These are phyloP conservation scores for Hebeloma cylindrosporum DNA, from an alignment of 768 basidiomycete species.

Conservation along the genomic window DNA sequence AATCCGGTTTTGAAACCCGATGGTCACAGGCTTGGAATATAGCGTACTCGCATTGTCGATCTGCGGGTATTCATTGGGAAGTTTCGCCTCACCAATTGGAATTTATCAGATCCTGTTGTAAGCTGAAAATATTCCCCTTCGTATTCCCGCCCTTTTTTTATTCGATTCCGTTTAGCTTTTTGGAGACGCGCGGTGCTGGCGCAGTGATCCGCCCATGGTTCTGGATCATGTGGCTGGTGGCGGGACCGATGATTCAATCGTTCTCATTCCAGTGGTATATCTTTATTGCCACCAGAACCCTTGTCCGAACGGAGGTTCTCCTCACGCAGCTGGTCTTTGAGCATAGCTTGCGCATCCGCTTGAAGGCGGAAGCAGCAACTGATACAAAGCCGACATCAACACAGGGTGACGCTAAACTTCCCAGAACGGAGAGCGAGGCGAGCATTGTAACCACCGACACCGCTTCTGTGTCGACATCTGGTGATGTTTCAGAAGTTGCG, in stretches of 20 bases:
- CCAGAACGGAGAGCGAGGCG: neutral
- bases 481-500: neutral
- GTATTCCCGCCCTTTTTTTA: neutral
- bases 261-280: conserved; percentile 55
- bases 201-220: conserved; percentile 39
- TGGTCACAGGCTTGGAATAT: conserved; percentile 29
- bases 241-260: conserved; percentile 42
- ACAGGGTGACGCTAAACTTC: neutral
- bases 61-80: conserved; percentile 18
- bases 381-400: conserved; percentile 1
- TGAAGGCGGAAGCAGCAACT: conserved; percentile 43
- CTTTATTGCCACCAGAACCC: conserved; percentile 45
- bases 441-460: conserved; percentile 6
- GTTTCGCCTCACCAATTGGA: conserved; percentile 37
- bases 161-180: conserved; percentile 37
- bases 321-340: conserved; percentile 43
- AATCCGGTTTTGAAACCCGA: neutral
- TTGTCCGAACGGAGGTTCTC: conserved; percentile 39
- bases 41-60: conserved; percentile 28
- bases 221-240: conserved; percentile 50
- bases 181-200: conserved; percentile 51
- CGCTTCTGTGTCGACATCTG: neutral
- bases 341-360: conserved; percentile 57
- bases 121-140: neutral
- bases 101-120: conserved; percentile 7